Conservation (phyloP, 805 yeast species). For the Cyberlindnera mrakii region DNA sequence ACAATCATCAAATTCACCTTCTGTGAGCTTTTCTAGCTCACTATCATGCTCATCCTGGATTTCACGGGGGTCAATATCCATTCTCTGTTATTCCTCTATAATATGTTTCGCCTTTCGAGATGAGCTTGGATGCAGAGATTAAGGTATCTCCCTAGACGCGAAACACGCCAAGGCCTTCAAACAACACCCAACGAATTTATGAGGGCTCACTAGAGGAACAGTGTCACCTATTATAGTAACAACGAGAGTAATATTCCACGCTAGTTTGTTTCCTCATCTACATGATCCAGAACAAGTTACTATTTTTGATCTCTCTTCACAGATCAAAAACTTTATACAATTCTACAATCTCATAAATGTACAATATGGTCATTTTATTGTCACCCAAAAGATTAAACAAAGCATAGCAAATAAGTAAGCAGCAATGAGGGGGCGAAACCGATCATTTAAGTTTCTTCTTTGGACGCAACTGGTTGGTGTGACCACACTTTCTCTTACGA, state of each 20-base stretch:
- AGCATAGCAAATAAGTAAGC: constrained; percentile 5
- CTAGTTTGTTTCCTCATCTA: no score
- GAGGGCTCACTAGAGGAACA: no score
- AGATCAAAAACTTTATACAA: background rate
- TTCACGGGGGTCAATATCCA: constrained; percentile 12
- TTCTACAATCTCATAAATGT: background rate
- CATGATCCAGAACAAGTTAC: no score
- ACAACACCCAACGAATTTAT: no score
- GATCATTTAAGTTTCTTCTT: constrained; percentile 97
- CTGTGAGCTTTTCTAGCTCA: constrained; percentile 8
- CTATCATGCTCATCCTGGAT: constrained; percentile 4
- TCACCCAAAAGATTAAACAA: background rate
- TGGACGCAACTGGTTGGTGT: constrained; percentile 99
- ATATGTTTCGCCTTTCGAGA: no score
- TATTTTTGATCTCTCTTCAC: no score
- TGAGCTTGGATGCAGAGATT: no score
- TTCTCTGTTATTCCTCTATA: background rate
- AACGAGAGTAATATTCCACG: no score
- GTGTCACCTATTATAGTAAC: no score
- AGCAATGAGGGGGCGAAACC: constrained; percentile 30
- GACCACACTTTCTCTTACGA: constrained; percentile 99
- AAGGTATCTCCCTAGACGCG: no score
- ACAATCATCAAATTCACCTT: constrained; percentile 3
- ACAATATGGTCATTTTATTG: constrained; percentile 1
- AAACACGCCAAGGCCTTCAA: no score